Conservation (phyloP, 2,329 filamentous ascomycete genomes). For the Penicillium sp. region DNA sequence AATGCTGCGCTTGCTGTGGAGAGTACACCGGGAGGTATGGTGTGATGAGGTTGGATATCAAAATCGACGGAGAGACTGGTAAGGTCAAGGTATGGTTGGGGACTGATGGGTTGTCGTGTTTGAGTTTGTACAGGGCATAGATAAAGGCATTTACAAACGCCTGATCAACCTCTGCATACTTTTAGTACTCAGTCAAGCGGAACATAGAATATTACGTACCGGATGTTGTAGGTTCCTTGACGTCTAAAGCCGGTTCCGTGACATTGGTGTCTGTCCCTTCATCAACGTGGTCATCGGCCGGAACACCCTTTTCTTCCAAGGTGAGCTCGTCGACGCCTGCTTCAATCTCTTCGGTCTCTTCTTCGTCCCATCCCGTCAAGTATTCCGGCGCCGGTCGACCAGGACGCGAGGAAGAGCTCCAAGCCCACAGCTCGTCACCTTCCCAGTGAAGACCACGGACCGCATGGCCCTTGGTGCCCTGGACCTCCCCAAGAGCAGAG, state of each 20-base stretch:
- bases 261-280: constrained; percentile 24
- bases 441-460: constrained; percentile 62
- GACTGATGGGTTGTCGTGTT: constrained; percentile 48
- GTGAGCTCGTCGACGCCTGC: constrained; percentile 39
- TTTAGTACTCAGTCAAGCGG: constrained; percentile 6
- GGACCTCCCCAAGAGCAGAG: constrained; percentile 48
- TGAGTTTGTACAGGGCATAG: constrained; percentile 57
- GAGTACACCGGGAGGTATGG: constrained; percentile 59
- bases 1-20: constrained; percentile 50
- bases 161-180: constrained; percentile 57
- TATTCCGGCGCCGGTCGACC: constrained; percentile 50
- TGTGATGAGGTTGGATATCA: constrained; percentile 60
- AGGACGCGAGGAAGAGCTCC: constrained; percentile 51
- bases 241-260: constrained; percentile 36
- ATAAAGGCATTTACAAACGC: constrained; percentile 60
- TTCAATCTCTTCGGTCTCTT: constrained; percentile 33
- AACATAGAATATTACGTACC: constrained; percentile 34
- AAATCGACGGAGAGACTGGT: constrained; percentile 57
- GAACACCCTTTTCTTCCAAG: constrained; percentile 26
- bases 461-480: constrained; percentile 58
- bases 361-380: constrained; percentile 48
- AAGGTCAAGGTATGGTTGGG: constrained; percentile 54
- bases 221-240: constrained; percentile 52
- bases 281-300: constrained; percentile 10
- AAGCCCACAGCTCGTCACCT: constrained; percentile 63